Conservation (phyloP, 208 protist species). For the Leishmania arabica region DNA sequence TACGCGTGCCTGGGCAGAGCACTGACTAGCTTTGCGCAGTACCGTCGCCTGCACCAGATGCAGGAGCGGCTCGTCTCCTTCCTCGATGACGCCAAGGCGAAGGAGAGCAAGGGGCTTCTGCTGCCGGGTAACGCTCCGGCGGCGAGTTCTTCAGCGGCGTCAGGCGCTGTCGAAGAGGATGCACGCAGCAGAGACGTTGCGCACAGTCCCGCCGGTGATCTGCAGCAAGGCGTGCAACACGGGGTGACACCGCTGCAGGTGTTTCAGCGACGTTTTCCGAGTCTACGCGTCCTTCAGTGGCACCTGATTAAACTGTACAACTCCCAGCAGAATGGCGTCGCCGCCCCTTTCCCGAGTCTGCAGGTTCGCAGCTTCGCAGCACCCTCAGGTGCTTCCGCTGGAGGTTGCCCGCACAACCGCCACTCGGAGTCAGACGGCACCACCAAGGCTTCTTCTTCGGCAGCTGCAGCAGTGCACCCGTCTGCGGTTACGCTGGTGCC, state of each 20-base stretch:
- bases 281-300: slow-evolving; percentile 31
- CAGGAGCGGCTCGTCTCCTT: slow-evolving; percentile 26
- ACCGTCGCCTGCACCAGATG: slow-evolving; percentile 34
- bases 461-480: not conserved
- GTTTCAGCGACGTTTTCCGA: slow-evolving; percentile 28
- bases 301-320: slow-evolving; percentile 32
- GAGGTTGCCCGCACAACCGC: not conserved
- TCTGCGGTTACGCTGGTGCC: not conserved
- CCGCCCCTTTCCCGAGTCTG: slow-evolving; percentile 25
- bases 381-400: not conserved
- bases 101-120: not conserved
- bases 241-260: slow-evolving; percentile 16
- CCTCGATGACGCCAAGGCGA: slow-evolving; percentile 31
- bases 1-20: slow-evolving; percentile 7
- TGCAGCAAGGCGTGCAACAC: not conserved
- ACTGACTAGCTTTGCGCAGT: slow-evolving; percentile 38
- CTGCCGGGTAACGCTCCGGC: slow-evolving; percentile 6
- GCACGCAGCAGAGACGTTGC: not conserved
- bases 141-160: not conserved
- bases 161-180: not conserved
- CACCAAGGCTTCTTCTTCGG: not conserved
- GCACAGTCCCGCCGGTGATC: not conserved
- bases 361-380: slow-evolving; percentile 11
- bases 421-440: not conserved
- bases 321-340: slow-evolving; percentile 17